Conservation (phyloP, 1,284 basidiomycete genomes). For the Thelephora terrestris region DNA sequence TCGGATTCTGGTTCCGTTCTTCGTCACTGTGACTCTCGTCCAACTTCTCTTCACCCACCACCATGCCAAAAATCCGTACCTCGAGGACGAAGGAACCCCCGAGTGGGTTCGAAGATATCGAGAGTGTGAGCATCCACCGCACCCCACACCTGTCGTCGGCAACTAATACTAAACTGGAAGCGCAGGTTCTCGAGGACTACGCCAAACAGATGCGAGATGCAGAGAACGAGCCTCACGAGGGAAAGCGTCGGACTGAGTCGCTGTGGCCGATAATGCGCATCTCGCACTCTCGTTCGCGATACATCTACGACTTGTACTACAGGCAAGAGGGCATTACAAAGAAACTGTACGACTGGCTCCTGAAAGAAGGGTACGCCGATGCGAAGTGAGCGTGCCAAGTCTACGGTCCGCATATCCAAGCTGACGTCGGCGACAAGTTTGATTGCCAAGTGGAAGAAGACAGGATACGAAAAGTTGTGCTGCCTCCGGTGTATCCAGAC, state of each 20-base stretch:
- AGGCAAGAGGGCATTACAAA: slow-evolving; percentile 92
- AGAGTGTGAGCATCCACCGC: slow-evolving; percentile 39
- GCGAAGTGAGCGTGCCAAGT: slow-evolving; percentile 66
- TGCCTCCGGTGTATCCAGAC: slow-evolving; percentile 97
- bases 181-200: slow-evolving; percentile 87
- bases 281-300: slow-evolving; percentile 88
- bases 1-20: neutral
- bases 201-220: slow-evolving; percentile 96
- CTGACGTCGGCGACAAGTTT: slow-evolving; percentile 41
- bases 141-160: neutral
- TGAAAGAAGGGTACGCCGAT: slow-evolving; percentile 97
- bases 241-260: slow-evolving; percentile 93
- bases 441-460: slow-evolving; percentile 99
- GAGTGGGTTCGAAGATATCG: slow-evolving; percentile 96
- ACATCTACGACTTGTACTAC: slow-evolving; percentile 99
- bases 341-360: slow-evolving; percentile 95
- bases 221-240: slow-evolving; percentile 96
- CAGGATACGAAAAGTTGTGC: slow-evolving; percentile 97
- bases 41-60: slow-evolving; percentile 12
- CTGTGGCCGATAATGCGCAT: slow-evolving; percentile 99
- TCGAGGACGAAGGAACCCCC: slow-evolving; percentile 92
- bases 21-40: slow-evolving; percentile 2
- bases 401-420: neutral
- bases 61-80: slow-evolving; percentile 94
- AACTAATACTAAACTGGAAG: neutral